Percentiles rank a stretch among this genome's conserved stretches.
Conservation (phyloP, 208 protist genomes). For the Wallacemonas rigidus region DNA sequence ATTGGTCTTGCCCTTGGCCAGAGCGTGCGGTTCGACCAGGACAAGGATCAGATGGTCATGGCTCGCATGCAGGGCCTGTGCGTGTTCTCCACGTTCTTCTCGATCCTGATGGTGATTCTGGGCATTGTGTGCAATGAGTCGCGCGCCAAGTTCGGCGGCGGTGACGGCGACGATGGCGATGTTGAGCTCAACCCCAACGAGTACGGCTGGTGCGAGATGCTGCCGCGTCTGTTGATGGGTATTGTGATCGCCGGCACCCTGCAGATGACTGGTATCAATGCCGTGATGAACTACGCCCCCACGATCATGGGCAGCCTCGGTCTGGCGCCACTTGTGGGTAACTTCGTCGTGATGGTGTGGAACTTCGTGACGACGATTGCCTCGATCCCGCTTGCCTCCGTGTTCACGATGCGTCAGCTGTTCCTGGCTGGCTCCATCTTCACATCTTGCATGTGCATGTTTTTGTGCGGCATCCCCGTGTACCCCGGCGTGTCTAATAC, state of each 20-base stretch:
- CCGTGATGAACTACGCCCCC: slow-evolving; percentile 88
- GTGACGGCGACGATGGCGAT: slow-evolving; percentile 16
- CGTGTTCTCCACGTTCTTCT: slow-evolving; percentile 64
- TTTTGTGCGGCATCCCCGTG: slow-evolving; percentile 81
- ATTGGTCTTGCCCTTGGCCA: slow-evolving; percentile 64
- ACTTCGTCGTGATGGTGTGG: slow-evolving; percentile 85
- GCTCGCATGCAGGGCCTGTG: slow-evolving; percentile 71
- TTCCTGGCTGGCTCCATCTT: slow-evolving; percentile 66
- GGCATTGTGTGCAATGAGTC: slow-evolving; percentile 27
- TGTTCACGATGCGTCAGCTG: slow-evolving; percentile 75
- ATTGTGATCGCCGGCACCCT: slow-evolving; percentile 55
- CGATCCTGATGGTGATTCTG: slow-evolving; percentile 46
- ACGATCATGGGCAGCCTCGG: slow-evolving; percentile 73
- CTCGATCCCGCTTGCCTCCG: slow-evolving; percentile 65
- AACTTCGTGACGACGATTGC: slow-evolving; percentile 85
- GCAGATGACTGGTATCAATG: slow-evolving; percentile 88
- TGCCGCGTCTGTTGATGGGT: slow-evolving; percentile 48
- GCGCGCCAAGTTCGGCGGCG: too few species aligned
- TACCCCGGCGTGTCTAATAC: slow-evolving; percentile 62
- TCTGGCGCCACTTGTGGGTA: slow-evolving; percentile 68
- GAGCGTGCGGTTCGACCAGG: slow-evolving; percentile 33
- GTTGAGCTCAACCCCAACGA: slow-evolving; percentile 27
- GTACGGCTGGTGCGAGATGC: slow-evolving; percentile 55
- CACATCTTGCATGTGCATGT: slow-evolving; percentile 67
- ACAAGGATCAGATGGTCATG: slow-evolving; percentile 46